Base-by-base conservation (phyloP, 257 asterid genomes). In the Osmanthus fragrans region DNA sequence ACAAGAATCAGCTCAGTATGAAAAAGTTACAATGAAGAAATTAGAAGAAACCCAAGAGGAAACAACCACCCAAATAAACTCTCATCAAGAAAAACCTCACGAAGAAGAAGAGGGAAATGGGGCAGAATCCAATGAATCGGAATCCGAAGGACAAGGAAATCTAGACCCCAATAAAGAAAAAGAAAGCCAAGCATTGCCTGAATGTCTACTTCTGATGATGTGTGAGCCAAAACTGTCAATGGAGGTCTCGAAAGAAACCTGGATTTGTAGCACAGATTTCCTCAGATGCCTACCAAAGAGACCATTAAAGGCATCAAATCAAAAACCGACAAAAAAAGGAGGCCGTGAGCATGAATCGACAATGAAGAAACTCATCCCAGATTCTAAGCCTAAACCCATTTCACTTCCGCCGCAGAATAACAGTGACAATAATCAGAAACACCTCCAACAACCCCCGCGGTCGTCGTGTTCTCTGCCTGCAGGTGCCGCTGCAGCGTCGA, bases 171-270 rank as follows among this genome's bases (percentile, higher is more conserved):
- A 75, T 23, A 73, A 64, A n/a, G 85, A 75, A 32, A 72, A 65
- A 27, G 83, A 73, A 40, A 80, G 67, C 70, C 72, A 77, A 49
- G 89, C 75, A 51, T 76, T 95, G 81, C 98, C 99, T 0, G 97
- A 93, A 4, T 93, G 99, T 84, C 81, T 95, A 87, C 81, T 93
- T 39, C 66, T 93, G 66, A 95, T 95, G 99, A 95, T 93, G 98
- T 87, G 97, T 67, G 99, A 95, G 80, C 98, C 99, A 1, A 95
- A 95, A 86, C 84, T 93, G 0, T 95, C 99, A 2, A 93, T 95
- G 99, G 99, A 95, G 81, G 94, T 95, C 2, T 95, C 99, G 0
- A 95, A 92, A 76, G 99, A 95, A 72, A 95, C 98, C 23, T 95
- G 99, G 99, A 97, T 95, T 40, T 91, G 99, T 90, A 84, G 92